Base-by-base conservation (phyloP, 2,329 filamentous ascomycete genomes). In the Rhinocladiella similis region DNA sequence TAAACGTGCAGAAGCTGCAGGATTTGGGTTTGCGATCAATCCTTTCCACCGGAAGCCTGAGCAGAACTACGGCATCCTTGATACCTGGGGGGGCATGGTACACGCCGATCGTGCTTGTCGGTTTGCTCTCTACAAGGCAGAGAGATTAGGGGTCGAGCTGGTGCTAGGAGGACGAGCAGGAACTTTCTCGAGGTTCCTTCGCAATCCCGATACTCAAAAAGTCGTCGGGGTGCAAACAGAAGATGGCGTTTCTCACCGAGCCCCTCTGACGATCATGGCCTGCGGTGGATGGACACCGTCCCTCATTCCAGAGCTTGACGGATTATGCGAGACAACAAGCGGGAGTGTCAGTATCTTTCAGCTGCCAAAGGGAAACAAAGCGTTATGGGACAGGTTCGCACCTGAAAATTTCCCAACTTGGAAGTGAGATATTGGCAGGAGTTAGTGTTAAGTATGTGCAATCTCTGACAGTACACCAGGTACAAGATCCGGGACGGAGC, bases 251-350 rank as follows among this genome's bases (percentile, higher is more conserved):
- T 27, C 18, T 14, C 45, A 36, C 18, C n/a, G 4, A 9, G 56
- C 56, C 16, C 41, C 3, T 22, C 29, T 46, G 18, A 47, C 42
- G 35, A 78, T 96, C 56, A 80, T 95, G 1, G 91, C 93, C 0
- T 85, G 91, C 0, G 93, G 93, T n/a, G 91, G 92, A 4, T 97
- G 92, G 92, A 90, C 89, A 1, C 83, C 86, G 2, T 80, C 83
- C 1, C 79, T 96, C 18, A 75, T 96, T 46, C 67, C 69, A 0
- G 63, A 71, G 12, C 63, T 77, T 0, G 72, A 76, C 38, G 66
- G 66, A 0, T 63, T 81, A 0, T 70, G 73, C 13, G 78, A 82
- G 61, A 73, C 78, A 0, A 80, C 79, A 0, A 75, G 72, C 0
- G 78, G 78, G 0, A 74, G 71, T 0, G 74, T 81, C 3, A 70